phyloP scores from a whole-genome alignment of 2,329 filamentous ascomycete species.

The Basipetospora chlamydospora region DNA sequence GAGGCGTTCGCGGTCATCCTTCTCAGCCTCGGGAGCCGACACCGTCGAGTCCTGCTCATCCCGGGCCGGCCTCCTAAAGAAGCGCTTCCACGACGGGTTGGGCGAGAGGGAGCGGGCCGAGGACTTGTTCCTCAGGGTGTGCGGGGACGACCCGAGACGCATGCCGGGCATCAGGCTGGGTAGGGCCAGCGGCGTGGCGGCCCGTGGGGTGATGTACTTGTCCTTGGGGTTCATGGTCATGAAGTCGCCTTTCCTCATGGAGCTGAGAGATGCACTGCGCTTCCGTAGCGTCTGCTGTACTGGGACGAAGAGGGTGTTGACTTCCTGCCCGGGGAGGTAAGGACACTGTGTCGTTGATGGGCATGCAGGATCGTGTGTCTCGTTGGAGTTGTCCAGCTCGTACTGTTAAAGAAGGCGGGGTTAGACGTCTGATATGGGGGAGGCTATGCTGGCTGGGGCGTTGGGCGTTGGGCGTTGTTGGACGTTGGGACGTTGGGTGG shows the following conservation, averaged over 20 bases:
- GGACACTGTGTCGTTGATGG: conserved; percentile 70
- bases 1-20: conserved; percentile 7
- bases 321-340: conserved; percentile 70
- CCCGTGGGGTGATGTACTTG: conserved; percentile 57
- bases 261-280: conserved; percentile 52
- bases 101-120: conserved; percentile 34
- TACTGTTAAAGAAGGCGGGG: conserved; percentile 45
- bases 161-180: conserved; percentile 13
- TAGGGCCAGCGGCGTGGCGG: conserved; percentile 26
- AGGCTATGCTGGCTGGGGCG: no score
- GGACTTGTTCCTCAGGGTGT: conserved; percentile 19
- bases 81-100: conserved; percentile 33
- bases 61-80: conserved; percentile 28
- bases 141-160: conserved; percentile 15
- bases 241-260: conserved; percentile 40
- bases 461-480: no score
- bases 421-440: no score
- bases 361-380: conserved; percentile 58
- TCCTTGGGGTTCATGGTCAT: conserved; percentile 68
- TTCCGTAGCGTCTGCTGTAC: conserved; percentile 45
- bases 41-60: conserved; percentile 11
- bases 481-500: no score
- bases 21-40: neutral
- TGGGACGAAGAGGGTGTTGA: conserved; percentile 76
- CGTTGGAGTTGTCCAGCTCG: conserved; percentile 62